These are phyloP conservation scores for Pseudonitzschia multistriata DNA, from an alignment of 108 stramenopile genomes.

Conservation along the genomic window DNA sequence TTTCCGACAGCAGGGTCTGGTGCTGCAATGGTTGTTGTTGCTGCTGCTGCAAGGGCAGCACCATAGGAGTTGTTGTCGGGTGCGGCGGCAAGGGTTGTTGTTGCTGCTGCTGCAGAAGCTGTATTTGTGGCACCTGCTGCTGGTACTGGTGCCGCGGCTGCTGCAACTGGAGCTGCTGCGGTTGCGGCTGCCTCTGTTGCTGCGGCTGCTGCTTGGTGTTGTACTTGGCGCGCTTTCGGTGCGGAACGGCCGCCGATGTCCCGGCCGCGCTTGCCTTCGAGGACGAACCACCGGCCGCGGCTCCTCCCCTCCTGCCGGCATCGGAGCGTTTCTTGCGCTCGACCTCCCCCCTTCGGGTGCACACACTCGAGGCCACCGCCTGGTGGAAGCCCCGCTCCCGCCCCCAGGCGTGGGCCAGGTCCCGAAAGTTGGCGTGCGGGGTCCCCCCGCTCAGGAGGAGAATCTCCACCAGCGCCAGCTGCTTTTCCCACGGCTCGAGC, in stretches of 20 bases:
- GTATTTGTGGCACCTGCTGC: not conserved
- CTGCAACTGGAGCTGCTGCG: not conserved
- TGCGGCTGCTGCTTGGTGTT: not conserved
- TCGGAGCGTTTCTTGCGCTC: slow-evolving; percentile 65
- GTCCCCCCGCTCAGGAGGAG: slow-evolving; percentile 52
- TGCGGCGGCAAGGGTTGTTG: no score
- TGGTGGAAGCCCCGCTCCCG: slow-evolving; percentile 61
- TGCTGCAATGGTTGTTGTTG: not conserved
- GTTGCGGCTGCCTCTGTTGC: slow-evolving; percentile 4
- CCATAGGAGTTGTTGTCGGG: no score
- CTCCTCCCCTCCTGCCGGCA: slow-evolving; percentile 36
- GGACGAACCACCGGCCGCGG: not conserved
- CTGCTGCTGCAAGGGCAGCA: not conserved
- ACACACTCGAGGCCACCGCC: slow-evolving; percentile 38
- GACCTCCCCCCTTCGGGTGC: slow-evolving; percentile 67
- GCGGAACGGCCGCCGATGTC: not conserved
- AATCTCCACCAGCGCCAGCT: slow-evolving; percentile 54
- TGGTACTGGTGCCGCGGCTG: slow-evolving; percentile 2
- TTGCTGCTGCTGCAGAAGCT: not conserved
- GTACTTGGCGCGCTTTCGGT: slow-evolving; percentile 1
- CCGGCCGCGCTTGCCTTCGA: not conserved
- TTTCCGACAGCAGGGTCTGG: not conserved
- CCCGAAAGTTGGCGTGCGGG: slow-evolving; percentile 46
- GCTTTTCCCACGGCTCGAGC: slow-evolving; percentile 74
- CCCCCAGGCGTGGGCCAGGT: slow-evolving; percentile 74